phyloP scores from a whole-genome alignment of 2,329 filamentous ascomycete genomes.

The Aureobasidium sp. region DNA sequence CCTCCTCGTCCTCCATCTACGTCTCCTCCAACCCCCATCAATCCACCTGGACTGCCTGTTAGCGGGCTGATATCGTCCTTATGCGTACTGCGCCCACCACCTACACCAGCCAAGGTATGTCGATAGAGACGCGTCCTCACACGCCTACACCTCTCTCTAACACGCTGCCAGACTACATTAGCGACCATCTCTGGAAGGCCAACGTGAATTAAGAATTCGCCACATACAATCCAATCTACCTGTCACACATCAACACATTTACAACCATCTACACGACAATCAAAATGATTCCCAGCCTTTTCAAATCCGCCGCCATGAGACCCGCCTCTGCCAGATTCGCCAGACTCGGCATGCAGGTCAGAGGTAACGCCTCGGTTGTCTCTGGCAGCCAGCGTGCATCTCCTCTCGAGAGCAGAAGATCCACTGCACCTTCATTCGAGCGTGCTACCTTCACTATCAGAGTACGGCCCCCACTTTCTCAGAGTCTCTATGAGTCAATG shows the following conservation, averaged over 20 bases:
- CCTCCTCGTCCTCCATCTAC: neutral
- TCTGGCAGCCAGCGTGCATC: constrained; percentile 64
- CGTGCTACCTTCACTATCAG: constrained; percentile 92
- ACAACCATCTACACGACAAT: constrained; percentile 23
- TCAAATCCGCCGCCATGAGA: constrained; percentile 41
- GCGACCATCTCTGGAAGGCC: constrained; percentile 64
- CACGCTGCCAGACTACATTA: constrained; percentile 52
- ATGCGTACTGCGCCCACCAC: constrained; percentile 46
- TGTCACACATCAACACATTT: constrained; percentile 19
- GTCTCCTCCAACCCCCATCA: constrained; percentile 3
- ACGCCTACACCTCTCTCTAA: constrained; percentile 9
- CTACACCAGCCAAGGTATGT: constrained; percentile 48
- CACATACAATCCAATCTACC: constrained; percentile 18
- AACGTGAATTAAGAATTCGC: constrained; percentile 50
- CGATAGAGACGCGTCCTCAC: constrained; percentile 7
- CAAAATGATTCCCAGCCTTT: constrained; percentile 50
- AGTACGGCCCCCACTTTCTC: constrained; percentile 43
- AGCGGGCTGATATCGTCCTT: constrained; percentile 16
- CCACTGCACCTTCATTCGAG: constrained; percentile 63
- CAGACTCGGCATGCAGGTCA: constrained; percentile 40
- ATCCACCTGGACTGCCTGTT: constrained; percentile 14
- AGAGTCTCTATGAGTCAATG: constrained; percentile 16
- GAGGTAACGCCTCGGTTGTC: constrained; percentile 56
- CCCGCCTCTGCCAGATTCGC: constrained; percentile 38
- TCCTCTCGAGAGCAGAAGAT: constrained; percentile 50